Evolutionary conservation across 352 stramenopile species (phyloP).

Genomic region (Lagenidium sp.): DNA sequence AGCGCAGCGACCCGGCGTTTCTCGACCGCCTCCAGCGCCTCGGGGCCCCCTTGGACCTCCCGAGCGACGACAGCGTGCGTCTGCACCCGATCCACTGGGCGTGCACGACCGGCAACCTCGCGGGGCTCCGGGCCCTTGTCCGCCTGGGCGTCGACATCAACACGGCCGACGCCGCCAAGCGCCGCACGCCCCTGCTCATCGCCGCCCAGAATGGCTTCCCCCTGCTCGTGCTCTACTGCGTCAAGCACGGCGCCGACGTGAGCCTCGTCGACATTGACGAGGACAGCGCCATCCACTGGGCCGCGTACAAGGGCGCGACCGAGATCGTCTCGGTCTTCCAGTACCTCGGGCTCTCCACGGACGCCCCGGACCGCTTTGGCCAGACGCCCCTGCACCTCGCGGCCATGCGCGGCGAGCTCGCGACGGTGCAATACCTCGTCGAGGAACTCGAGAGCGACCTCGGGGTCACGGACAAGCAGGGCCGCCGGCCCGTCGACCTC

Average conservation of each 20-base stretch:
- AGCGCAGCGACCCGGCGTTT: constrained; percentile 40
- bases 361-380: constrained; percentile 56
- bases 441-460: constrained; percentile 69
- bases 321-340: constrained; percentile 81
- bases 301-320: constrained; percentile 75
- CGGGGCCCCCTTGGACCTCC: constrained; percentile 38
- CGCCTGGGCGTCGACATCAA: constrained; percentile 65
- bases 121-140: constrained; percentile 47
- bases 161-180: constrained; percentile 58
- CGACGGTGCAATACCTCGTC: constrained; percentile 69
- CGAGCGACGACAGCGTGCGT: constrained; percentile 46
- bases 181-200: constrained; percentile 63
- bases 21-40: constrained; percentile 41
- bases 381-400: constrained; percentile 81
- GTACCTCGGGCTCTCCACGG: constrained; percentile 58
- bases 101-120: constrained; percentile 63
- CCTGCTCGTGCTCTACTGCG: constrained; percentile 65
- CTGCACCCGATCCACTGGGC: constrained; percentile 83
- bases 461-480: constrained; percentile 31
- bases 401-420: constrained; percentile 60
- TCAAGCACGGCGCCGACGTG: constrained; percentile 63
- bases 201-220: constrained; percentile 71
- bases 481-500: constrained; percentile 49
- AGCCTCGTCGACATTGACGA: constrained; percentile 49
- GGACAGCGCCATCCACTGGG: constrained; percentile 82